Base-by-base conservation (phyloP, 176 grass and related monocot species). In the Microstegium vimineum region DNA sequence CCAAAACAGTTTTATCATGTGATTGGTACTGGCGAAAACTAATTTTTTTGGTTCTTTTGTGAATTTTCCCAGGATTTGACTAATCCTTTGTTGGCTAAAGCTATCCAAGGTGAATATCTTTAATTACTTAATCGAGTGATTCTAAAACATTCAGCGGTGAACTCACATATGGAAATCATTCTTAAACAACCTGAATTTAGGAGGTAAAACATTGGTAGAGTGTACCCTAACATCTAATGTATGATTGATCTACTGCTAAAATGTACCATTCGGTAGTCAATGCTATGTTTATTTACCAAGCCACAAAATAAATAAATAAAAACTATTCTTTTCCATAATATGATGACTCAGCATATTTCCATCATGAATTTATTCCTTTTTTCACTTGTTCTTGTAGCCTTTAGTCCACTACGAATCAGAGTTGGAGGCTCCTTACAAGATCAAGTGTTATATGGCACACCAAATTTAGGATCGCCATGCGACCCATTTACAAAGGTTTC, bases 401-500 rank as follows among this genome's bases (percentile, higher is more conserved):
- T 99, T 56, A 86, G 73, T 74, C 82, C 89, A 51, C 85, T 99
- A 13, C 86, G 96, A 57, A 88, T 99, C 78, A 92, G 96, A 90
- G 82, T 99, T 2, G 96, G 96, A 49, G 96, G 96, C 69, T 99
- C 96, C 71, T 95, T 99, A 73, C 91, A 99, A 84, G 96, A 99
- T 85, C 96, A 93, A 91, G 91, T 99, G 22, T 49, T 94, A 49
- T 99, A 99, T 90, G 93, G 78, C 38, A 82, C 82, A 42, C 75
- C 91, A 40, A 95, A 89, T 90, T 85, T 90, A 67, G 89, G 85
- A 74, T 47, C 79, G 67, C 75, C 83, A 89, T 99, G 96, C 32
- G 65, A 65, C 33, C 82, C 85, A 66, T 95, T 99, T 71, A 82
- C 80, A 77, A 98, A 87, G 81, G 79, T 76, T 61, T 80, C 89